These are phyloP conservation scores for Colletotrichum spinosum DNA, from an alignment of 2,329 filamentous ascomycete species.

Conservation along the genomic window DNA sequence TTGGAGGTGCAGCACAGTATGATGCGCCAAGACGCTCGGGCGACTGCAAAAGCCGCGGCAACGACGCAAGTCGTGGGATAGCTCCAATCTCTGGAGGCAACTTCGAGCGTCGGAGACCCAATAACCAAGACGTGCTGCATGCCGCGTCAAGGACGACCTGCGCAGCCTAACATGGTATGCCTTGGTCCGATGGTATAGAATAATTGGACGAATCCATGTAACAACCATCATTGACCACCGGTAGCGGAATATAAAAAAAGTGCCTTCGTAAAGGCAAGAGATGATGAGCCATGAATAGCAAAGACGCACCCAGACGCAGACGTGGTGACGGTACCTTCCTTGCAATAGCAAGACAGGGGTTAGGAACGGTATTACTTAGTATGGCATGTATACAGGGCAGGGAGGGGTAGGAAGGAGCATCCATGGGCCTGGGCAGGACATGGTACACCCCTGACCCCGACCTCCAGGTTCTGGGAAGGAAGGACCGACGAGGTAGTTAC, in stretches of 20 bases:
- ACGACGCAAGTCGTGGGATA: too few relatives aligned
- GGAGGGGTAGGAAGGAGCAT: not conserved
- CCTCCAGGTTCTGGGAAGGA: constrained; percentile 26
- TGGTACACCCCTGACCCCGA: constrained; percentile 23
- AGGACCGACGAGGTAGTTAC: not conserved
- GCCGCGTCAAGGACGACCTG: too few relatives aligned
- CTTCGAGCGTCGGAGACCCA: too few relatives aligned
- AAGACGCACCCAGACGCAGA: not conserved
- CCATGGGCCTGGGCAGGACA: not conserved
- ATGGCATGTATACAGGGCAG: not conserved
- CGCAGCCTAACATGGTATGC: too few relatives aligned
- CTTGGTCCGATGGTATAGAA: too few relatives aligned
- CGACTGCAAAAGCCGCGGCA: not conserved
- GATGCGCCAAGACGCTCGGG: not conserved
- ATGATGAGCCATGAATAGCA: too few relatives aligned
- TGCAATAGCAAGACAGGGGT: not conserved
- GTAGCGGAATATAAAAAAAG: too few relatives aligned
- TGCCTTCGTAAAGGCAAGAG: too few relatives aligned
- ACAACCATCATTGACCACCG: too few relatives aligned
- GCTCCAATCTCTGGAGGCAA: too few relatives aligned
- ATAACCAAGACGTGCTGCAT: too few relatives aligned
- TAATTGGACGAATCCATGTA: too few relatives aligned
- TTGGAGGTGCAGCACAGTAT: not conserved
- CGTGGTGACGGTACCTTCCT: not conserved
- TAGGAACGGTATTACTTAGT: not conserved